These are phyloP conservation scores for Kockovaella imperatae DNA, from an alignment of 768 basidiomycete genomes.

Conservation along the genomic window DNA sequence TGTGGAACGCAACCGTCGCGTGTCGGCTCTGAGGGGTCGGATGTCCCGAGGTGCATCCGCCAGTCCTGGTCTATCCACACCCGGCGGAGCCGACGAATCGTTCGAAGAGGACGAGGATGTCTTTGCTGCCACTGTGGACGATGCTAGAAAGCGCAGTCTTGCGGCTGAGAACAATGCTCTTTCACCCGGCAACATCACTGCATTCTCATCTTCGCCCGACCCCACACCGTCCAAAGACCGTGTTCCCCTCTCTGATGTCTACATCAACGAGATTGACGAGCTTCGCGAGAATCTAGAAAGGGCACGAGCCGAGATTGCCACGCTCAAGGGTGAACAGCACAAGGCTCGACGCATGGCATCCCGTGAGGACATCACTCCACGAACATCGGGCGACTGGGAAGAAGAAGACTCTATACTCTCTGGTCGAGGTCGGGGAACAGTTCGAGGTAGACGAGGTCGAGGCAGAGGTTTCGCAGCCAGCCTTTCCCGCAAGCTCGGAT, in stretches of 20 bases:
- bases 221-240: conserved; percentile 35
- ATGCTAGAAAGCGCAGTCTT: conserved; percentile 37
- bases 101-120: conserved; percentile 45
- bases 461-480: conserved; percentile 35
- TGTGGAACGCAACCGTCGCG: conserved; percentile 34
- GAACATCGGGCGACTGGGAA: conserved; percentile 20
- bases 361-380: conserved; percentile 21
- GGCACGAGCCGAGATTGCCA: conserved; percentile 34
- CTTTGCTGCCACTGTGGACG: conserved; percentile 32
- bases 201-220: conserved; percentile 40
- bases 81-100: conserved; percentile 23
- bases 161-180: conserved; percentile 39
- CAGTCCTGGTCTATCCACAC: conserved; percentile 28
- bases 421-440: conserved; percentile 24
- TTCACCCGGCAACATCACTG: conserved; percentile 31
- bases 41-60: conserved; percentile 22
- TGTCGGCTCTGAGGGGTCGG: conserved; percentile 21
- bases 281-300: conserved; percentile 29
- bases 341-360: conserved; percentile 5
- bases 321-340: conserved; percentile 18
- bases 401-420: conserved; percentile 15
- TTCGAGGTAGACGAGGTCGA: conserved; percentile 29
- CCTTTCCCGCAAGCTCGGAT: conserved; percentile 31
- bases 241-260: conserved; percentile 40
- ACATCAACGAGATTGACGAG: conserved; percentile 38